These are phyloP conservation scores for Rhynchosporium secalis DNA, from an alignment of 2,329 filamentous ascomycete species.

Conservation along the genomic window DNA sequence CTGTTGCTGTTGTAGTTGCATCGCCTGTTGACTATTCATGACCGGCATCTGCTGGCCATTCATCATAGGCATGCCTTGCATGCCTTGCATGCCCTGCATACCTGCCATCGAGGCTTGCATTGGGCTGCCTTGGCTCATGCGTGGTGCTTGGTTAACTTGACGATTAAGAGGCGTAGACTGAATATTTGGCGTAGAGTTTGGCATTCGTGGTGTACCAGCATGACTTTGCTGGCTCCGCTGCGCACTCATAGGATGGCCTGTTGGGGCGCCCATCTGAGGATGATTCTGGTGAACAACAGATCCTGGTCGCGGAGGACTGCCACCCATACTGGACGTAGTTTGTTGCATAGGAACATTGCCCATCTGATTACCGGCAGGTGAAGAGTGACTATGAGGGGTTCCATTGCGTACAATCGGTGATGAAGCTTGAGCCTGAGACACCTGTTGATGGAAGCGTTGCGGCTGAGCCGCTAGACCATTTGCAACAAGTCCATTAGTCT, in stretches of 20 bases:
- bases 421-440: conserved; percentile 62
- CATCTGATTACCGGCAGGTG: conserved; percentile 57
- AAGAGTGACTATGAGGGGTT: conserved; percentile 64
- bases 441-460: conserved; percentile 46
- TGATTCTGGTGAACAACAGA: conserved; percentile 62
- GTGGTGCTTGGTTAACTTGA: conserved; percentile 57
- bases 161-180: conserved; percentile 60
- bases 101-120: conserved; percentile 60
- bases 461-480: conserved; percentile 42
- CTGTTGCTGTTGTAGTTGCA: too few relatives aligned
- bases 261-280: conserved; percentile 56
- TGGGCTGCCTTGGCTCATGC: conserved; percentile 63
- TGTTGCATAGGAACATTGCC: conserved; percentile 59
- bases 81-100: conserved; percentile 45
- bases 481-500: conserved; percentile 45
- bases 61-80: conserved; percentile 57
- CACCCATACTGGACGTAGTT: conserved; percentile 66
- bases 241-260: conserved; percentile 63
- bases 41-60: conserved; percentile 34
- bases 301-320: conserved; percentile 64
- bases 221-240: conserved; percentile 68
- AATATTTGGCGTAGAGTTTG: conserved; percentile 61
- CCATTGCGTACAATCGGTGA: conserved; percentile 67
- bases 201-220: conserved; percentile 63
- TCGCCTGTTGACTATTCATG: too few relatives aligned